phyloP scores from a whole-genome alignment of 768 basidiomycete species.

The Suillus ampliporus region DNA sequence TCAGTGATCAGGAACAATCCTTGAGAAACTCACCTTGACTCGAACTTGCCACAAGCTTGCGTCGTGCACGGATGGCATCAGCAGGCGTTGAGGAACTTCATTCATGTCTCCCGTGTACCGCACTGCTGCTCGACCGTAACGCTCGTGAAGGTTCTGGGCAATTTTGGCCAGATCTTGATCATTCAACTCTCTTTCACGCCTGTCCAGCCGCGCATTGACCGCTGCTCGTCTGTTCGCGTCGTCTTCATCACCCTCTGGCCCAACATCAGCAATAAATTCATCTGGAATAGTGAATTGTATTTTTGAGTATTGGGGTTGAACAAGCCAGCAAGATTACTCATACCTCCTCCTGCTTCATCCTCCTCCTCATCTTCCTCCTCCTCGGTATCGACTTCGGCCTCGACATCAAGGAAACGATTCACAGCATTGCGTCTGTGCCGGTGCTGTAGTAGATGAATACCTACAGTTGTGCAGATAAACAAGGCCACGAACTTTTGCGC shows the following conservation, averaged over 20 bases:
- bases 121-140: conserved; percentile 72
- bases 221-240: conserved; percentile 51
- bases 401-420: conserved; percentile 92
- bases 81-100: conserved; percentile 86
- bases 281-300: conserved; percentile 44
- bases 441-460: conserved; percentile 44
- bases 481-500: conserved; percentile 57
- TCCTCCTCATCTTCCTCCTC: conserved; percentile 95
- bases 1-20: neutral
- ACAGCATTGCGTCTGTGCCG: conserved; percentile 68
- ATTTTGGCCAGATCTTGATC: conserved; percentile 85
- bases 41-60: conserved; percentile 95
- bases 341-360: conserved; percentile 68
- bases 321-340: conserved; percentile 19
- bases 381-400: conserved; percentile 96
- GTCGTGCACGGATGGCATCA: conserved; percentile 98
- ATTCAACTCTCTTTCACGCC: conserved; percentile 73
- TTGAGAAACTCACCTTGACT: conserved; percentile 69
- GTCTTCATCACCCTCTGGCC: conserved; percentile 71
- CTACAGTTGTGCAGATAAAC: conserved; percentile 10
- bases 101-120: conserved; percentile 93
- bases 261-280: conserved; percentile 68
- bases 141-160: conserved; percentile 78
- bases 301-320: conserved; percentile 4
- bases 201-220: conserved; percentile 73